These are phyloP conservation scores for Monilinia aucupariae DNA, from an alignment of 2,329 filamentous ascomycete genomes.

Conservation along the genomic window DNA sequence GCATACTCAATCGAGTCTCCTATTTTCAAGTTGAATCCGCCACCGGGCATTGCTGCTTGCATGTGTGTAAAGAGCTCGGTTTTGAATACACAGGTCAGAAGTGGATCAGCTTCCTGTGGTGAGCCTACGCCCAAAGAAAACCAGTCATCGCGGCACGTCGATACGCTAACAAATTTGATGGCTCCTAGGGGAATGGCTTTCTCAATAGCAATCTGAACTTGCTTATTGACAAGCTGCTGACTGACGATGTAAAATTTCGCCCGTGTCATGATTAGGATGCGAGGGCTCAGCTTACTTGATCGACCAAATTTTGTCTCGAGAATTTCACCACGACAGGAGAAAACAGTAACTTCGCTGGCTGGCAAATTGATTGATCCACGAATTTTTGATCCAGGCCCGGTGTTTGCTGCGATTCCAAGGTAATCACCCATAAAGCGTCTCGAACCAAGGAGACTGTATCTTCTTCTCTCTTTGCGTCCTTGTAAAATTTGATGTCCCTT, in stretches of 20 bases:
- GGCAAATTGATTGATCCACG: constrained; percentile 67
- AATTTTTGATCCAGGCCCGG: constrained; percentile 75
- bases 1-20: constrained; percentile 86
- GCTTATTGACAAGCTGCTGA: constrained; percentile 75
- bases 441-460: constrained; percentile 87
- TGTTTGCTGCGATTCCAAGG: constrained; percentile 75
- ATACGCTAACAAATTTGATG: constrained; percentile 81
- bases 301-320: constrained; percentile 93
- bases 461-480: constrained; percentile 81
- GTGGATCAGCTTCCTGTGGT: constrained; percentile 84
- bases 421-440: constrained; percentile 94
- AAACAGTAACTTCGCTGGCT: constrained; percentile 69
- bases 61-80: constrained; percentile 96
- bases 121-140: constrained; percentile 90
- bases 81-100: constrained; percentile 90
- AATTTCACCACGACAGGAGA: constrained; percentile 86
- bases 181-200: constrained; percentile 75
- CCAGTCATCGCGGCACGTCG: constrained; percentile 88
- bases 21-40: constrained; percentile 76
- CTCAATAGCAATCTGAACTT: constrained; percentile 76
- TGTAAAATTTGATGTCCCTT: constrained; percentile 77
- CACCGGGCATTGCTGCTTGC: constrained; percentile 65
- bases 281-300: constrained; percentile 86
- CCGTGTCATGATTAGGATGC: constrained; percentile 77
- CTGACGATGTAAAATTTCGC: constrained; percentile 85